A percentile compares a stretch with the other conserved stretches of the same genome.
phyloP scores from a whole-genome alignment of 176 grass and related monocot species.

The Luzula sylvatica region DNA sequence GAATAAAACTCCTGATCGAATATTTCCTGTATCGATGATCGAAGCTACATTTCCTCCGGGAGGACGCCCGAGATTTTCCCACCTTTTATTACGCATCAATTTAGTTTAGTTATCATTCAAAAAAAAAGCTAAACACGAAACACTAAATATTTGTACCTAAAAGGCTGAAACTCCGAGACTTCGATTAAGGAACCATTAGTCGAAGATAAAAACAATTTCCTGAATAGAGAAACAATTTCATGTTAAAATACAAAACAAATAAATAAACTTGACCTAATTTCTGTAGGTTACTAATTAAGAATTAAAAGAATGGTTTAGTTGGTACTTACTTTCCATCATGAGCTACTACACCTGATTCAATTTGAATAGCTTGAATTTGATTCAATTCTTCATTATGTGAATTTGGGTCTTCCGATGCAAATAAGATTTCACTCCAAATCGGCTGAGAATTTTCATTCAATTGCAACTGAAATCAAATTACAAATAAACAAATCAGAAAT shows the following conservation, averaged over 20 bases:
- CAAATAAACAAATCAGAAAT: conserved; percentile 2
- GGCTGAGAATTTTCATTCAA: conserved; percentile 90
- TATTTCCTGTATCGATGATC: conserved; percentile 67
- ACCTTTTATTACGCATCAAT: conserved; percentile 22
- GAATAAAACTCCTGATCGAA: conserved; percentile 63
- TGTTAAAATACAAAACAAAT: conserved; percentile 12
- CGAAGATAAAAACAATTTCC: conserved; percentile 64
- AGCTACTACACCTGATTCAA: conserved; percentile 56
- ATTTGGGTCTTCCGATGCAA: conserved; percentile 38
- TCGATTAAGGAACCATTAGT: conserved; percentile 63
- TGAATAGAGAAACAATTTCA: conserved; percentile 35
- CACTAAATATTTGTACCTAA: conserved; percentile 39
- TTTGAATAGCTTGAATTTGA: conserved; percentile 26
- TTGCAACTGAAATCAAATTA: conserved; percentile 61
- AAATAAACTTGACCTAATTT: neutral
- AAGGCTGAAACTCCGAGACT: conserved; percentile 75
- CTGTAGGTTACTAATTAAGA: too few relatives aligned
- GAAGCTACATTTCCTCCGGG: conserved; percentile 73
- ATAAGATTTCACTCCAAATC: conserved; percentile 72
- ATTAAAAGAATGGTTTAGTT: neutral
- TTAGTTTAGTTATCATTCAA: conserved; percentile 5
- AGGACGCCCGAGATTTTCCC: conserved; percentile 71
- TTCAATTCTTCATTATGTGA: conserved; percentile 30
- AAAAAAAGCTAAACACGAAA: too few relatives aligned
- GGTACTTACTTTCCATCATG: conserved; percentile 56